These are phyloP conservation scores for Aspergillus campestris DNA, from an alignment of 495 filamentous ascomycete genomes.

Conservation along the genomic window DNA sequence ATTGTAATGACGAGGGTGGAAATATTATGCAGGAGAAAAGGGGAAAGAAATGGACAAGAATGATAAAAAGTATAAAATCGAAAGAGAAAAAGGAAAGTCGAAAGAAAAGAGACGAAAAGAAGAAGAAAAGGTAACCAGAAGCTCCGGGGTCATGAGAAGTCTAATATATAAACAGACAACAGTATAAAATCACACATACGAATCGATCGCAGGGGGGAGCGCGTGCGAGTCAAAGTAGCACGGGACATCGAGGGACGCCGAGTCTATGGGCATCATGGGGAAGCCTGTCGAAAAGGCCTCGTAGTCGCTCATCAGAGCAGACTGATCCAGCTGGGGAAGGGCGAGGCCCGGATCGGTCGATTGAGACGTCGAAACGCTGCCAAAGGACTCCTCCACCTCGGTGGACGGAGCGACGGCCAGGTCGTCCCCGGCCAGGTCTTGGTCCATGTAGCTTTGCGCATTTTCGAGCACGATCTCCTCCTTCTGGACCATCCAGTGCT, in stretches of 20 bases:
- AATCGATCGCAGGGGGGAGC: slow-evolving; percentile 25
- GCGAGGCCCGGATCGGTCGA: neutral
- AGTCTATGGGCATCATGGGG: slow-evolving; percentile 17
- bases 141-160: neutral
- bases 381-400: slow-evolving; percentile 9
- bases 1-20: too few species aligned
- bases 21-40: slow-evolving; percentile 3
- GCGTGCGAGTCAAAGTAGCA: slow-evolving; percentile 30
- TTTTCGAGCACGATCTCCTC: slow-evolving; percentile 39
- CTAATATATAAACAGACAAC: slow-evolving; percentile 6
- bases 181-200: slow-evolving; percentile 22
- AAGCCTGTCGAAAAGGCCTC: slow-evolving; percentile 16
- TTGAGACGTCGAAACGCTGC: slow-evolving; percentile 1
- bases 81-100: neutral
- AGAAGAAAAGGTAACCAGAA: slow-evolving; percentile 3
- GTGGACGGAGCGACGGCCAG: slow-evolving; percentile 3
- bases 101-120: neutral
- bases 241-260: slow-evolving; percentile 20
- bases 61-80: neutral
- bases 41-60: slow-evolving; percentile 7
- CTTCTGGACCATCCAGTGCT: slow-evolving; percentile 74
- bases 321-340: slow-evolving; percentile 18
- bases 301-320: slow-evolving; percentile 23
- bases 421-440: slow-evolving; percentile 15
- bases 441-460: slow-evolving; percentile 10